These are phyloP conservation scores for Serendipita sp. DNA, from an alignment of 1,284 basidiomycete species.

Conservation along the genomic window DNA sequence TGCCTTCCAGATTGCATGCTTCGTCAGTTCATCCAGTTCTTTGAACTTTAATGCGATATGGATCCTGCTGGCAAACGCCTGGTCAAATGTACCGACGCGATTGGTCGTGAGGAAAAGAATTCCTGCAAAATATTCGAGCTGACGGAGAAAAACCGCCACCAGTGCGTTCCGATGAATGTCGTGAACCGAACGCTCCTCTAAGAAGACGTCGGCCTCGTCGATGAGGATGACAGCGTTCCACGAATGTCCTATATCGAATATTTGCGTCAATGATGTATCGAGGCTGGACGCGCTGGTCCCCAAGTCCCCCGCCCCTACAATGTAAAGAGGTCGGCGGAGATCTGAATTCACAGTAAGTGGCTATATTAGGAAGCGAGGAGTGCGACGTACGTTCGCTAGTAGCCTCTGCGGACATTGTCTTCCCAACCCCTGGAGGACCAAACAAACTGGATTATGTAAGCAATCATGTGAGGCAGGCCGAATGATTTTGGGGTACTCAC, in stretches of 20 bases:
- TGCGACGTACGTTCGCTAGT: conserved; percentile 32
- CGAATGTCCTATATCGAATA: conserved; percentile 35
- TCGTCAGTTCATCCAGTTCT: conserved; percentile 34
- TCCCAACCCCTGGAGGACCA: conserved; percentile 46
- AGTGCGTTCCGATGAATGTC: conserved; percentile 48
- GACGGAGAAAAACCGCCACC: conserved; percentile 47
- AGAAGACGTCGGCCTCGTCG: conserved; percentile 48
- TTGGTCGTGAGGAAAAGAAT: conserved; percentile 57
- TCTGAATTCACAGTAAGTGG: conserved; percentile 16
- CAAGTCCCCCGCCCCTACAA: conserved; percentile 43
- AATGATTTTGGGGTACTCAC: neutral
- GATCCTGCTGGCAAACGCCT: conserved; percentile 54
- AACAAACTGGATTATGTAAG: conserved; percentile 23
- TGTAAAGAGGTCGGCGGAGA: conserved; percentile 41
- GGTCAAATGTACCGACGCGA: conserved; percentile 46
- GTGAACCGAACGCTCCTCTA: conserved; percentile 46
- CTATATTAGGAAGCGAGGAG: neutral
- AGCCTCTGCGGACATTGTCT: conserved; percentile 39
- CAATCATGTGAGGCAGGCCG: neutral
- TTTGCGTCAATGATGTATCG: conserved; percentile 29
- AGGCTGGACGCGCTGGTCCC: conserved; percentile 34
- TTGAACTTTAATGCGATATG: conserved; percentile 48
- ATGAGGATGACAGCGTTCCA: conserved; percentile 54
- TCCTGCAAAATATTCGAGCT: conserved; percentile 49
- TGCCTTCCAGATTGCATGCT: conserved; percentile 38